Evolutionary conservation across 2,329 filamentous ascomycete genomes (phyloP).

Genomic region (Trichoderma atrobrunneum): DNA sequence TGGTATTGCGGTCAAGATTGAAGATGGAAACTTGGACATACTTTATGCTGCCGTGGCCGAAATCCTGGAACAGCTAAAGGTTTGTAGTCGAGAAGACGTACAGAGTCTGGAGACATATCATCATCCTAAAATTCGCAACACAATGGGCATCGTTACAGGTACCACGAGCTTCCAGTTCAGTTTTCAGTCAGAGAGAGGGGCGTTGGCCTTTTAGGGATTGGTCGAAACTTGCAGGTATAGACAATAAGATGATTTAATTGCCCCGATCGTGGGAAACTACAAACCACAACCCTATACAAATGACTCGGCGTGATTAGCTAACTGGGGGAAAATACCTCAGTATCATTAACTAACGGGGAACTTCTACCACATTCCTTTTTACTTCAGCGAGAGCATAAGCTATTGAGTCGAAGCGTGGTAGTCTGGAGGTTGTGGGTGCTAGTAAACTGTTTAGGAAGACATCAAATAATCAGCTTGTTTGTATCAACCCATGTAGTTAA

Average conservation of each 20-base stretch:
- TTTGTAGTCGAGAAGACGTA: conserved; percentile 35
- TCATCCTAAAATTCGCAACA: conserved; percentile 36
- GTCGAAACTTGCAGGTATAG: background rate
- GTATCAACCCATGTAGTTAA: background rate
- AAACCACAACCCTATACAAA: background rate
- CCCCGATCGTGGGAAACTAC: background rate
- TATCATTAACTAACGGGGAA: background rate
- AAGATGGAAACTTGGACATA: conserved; percentile 45
- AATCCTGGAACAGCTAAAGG: conserved; percentile 41
- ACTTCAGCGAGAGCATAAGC: background rate
- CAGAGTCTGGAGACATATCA: conserved; percentile 34
- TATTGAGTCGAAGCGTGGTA: background rate
- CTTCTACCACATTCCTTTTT: background rate
- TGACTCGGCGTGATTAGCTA: background rate
- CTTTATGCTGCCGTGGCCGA: conserved; percentile 45
- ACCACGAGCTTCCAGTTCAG: background rate
- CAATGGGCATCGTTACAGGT: conserved; percentile 38
- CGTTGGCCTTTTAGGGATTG: background rate
- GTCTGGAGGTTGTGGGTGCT: background rate
- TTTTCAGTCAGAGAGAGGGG: background rate
- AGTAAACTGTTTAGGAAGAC: background rate
- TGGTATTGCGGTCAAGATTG: conserved; percentile 47
- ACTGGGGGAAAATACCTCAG: background rate
- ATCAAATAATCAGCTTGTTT: background rate
- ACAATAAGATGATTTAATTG: background rate